Evolutionary conservation across 2,329 filamentous ascomycete genomes (phyloP).

Genomic region (Rasamsonia emersonii): DNA sequence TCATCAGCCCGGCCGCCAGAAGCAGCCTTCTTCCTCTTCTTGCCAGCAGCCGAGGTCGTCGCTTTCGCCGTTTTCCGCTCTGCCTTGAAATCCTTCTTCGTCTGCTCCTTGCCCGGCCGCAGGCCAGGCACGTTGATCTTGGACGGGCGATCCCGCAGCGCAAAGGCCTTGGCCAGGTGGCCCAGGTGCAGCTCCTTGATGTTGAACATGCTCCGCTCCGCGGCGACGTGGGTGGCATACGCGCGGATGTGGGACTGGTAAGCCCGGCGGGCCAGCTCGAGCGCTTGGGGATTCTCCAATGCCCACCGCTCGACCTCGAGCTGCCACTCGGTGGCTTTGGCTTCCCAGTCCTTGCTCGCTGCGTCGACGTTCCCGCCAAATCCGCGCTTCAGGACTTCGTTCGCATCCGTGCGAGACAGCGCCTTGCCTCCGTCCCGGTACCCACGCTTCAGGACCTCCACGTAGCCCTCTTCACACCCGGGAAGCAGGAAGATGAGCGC

Average conservation of each 20-base stretch:
- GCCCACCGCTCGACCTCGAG: slow-evolving; percentile 59
- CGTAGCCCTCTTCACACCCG: slow-evolving; percentile 85
- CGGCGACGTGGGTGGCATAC: slow-evolving; percentile 85
- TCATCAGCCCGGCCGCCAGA: slow-evolving; percentile 12
- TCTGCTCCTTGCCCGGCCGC: slow-evolving; percentile 39
- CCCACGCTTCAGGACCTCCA: slow-evolving; percentile 65
- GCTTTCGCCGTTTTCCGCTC: slow-evolving; percentile 23
- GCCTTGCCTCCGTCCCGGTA: slow-evolving; percentile 56
- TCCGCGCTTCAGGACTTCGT: slow-evolving; percentile 60
- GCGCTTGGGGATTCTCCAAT: slow-evolving; percentile 54
- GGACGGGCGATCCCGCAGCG: slow-evolving; percentile 75
- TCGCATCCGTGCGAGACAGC: slow-evolving; percentile 53
- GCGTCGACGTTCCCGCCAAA: slow-evolving; percentile 42
- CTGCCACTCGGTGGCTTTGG: slow-evolving; percentile 58
- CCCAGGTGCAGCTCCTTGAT: slow-evolving; percentile 86
- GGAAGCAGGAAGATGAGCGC: slow-evolving; percentile 85
- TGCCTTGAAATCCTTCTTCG: slow-evolving; percentile 39
- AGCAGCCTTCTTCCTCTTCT: slow-evolving; percentile 20
- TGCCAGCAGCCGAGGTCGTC: slow-evolving; percentile 1
- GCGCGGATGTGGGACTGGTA: slow-evolving; percentile 90
- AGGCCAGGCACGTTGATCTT: slow-evolving; percentile 56
- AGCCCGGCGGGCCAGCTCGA: slow-evolving; percentile 73
- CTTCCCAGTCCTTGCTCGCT: slow-evolving; percentile 51
- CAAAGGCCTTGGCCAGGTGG: slow-evolving; percentile 90
- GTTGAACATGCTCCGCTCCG: slow-evolving; percentile 80